These are phyloP conservation scores for Xylariaceae sp. DNA, from an alignment of 2,329 filamentous ascomycete species.

Conservation along the genomic window DNA sequence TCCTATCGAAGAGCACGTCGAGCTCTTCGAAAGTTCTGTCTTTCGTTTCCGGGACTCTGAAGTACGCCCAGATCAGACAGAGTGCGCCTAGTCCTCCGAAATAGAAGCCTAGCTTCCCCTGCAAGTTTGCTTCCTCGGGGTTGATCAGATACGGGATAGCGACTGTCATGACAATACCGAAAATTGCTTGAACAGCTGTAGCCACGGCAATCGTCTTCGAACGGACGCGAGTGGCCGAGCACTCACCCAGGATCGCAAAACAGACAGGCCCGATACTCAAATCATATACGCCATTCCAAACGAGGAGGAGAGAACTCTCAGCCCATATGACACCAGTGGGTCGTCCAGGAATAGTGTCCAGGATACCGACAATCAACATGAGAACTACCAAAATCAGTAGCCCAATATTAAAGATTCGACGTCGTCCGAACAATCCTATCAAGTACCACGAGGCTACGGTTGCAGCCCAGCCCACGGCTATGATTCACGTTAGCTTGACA, in stretches of 20 bases:
- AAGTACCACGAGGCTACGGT: constrained; percentile 54
- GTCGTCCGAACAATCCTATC: constrained; percentile 48
- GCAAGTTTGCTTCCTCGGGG: constrained; percentile 41
- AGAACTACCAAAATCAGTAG: constrained; percentile 42
- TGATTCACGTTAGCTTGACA: constrained; percentile 11
- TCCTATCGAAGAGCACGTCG: constrained; percentile 32
- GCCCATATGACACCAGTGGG: constrained; percentile 42
- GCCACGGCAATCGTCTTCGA: constrained; percentile 45
- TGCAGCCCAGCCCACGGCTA: constrained; percentile 49
- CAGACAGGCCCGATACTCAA: constrained; percentile 48
- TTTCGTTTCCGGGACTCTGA: constrained; percentile 33
- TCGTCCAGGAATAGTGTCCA: constrained; percentile 43
- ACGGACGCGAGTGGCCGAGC: constrained; percentile 43
- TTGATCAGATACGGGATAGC: constrained; percentile 46
- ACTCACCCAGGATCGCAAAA: constrained; percentile 56
- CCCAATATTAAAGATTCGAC: constrained; percentile 49
- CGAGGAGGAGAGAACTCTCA: constrained; percentile 48
- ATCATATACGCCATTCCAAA: constrained; percentile 53
- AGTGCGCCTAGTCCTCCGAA: constrained; percentile 38
- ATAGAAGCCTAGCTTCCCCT: constrained; percentile 42
- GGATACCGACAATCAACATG: constrained; percentile 47
- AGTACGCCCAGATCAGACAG: constrained; percentile 38
- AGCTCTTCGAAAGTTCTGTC: constrained; percentile 33
- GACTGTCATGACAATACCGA: constrained; percentile 43
- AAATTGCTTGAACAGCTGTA: constrained; percentile 40